Evolutionary conservation across 495 filamentous ascomycete species (phyloP), one percentile per base, ranked within the genome.

Genomic region (Physcia stellaris): DNA sequence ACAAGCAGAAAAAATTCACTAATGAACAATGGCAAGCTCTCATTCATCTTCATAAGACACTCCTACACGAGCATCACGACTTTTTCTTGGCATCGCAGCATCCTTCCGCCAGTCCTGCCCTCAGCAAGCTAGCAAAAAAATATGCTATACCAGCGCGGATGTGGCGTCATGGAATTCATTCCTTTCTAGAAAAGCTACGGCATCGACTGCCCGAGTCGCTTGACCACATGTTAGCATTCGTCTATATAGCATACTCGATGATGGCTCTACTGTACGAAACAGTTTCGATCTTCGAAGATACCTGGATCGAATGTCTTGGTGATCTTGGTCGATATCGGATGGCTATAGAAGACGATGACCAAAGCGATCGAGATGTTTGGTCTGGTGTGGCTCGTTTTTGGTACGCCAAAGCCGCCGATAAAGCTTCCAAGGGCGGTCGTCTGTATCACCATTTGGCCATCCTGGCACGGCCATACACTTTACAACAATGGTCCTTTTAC

Each of bases 381-480:
- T 78, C 77, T 7, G 68, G 67, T 1, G 79, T 92, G 0, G 79
- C 80, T 4, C 59, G 77, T 13, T 73, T 73, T 26, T 94, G 86
- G 86, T 94, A 93, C 45, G 74, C 63, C 28, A 80, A 77, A 54
- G 83, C 82, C 2, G 75, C 79, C 5, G 75, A 90, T 48, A 74
- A 71, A 30, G 72, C 62, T 24, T 80, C 86, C 0, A 65, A 67
- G 2, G 67, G 79, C n/a, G 86, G 86, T 0, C 61, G 86, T 1
- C 64, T 92, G 2, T 85, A 90, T 39, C 86, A 93, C 55, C 86
- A 92, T 52, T 64, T 90, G 4, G 86, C 81, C 0, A 85, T 92
- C 11, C 59, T 92, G 12, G 79, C 85, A 7, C 65, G 83, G 10
- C 83, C 82, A 0, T 79, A 84, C 48, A 63, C 71, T 2, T 47